Conservation (phyloP, 441 rosid genomes). For the Iberis amara region DNA sequence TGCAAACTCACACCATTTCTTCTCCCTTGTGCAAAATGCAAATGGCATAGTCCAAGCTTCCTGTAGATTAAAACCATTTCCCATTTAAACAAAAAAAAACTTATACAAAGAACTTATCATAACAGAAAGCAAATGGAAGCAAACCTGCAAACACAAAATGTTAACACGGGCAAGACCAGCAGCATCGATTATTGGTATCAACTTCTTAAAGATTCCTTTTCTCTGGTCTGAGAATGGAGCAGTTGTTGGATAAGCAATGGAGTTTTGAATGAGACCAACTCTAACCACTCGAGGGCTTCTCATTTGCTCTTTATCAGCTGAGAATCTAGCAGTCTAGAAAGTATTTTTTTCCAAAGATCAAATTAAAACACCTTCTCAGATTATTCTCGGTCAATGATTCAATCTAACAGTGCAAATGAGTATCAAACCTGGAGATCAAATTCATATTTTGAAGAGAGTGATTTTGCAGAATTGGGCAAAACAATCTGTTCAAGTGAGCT, state of each 20-base stretch:
- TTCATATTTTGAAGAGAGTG: conserved; percentile 48
- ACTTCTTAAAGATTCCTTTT: conserved; percentile 56
- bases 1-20: conserved; percentile 91
- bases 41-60: conserved; percentile 99
- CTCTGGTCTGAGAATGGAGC: conserved; percentile 64
- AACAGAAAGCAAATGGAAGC: conserved; percentile 10
- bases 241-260: conserved; percentile 75
- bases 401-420: neutral
- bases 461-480: conserved; percentile 49
- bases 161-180: conserved; percentile 89
- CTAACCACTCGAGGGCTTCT: conserved; percentile 72
- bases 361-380: conserved; percentile 7
- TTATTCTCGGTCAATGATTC: neutral
- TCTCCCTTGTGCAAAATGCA: conserved; percentile 94
- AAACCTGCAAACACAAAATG: conserved; percentile 84
- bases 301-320: conserved; percentile 64
- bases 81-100: neutral
- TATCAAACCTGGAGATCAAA: conserved; percentile 72
- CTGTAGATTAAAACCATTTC: conserved; percentile 30
- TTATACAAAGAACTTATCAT: neutral
- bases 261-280: conserved; percentile 88
- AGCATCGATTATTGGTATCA: conserved; percentile 65
- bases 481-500: conserved; percentile 40
- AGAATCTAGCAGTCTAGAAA: conserved; percentile 57
- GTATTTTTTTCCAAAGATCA: neutral